Evolutionary conservation across 768 basidiomycete species (phyloP).

Genomic region (Boletus reticulatus): DNA sequence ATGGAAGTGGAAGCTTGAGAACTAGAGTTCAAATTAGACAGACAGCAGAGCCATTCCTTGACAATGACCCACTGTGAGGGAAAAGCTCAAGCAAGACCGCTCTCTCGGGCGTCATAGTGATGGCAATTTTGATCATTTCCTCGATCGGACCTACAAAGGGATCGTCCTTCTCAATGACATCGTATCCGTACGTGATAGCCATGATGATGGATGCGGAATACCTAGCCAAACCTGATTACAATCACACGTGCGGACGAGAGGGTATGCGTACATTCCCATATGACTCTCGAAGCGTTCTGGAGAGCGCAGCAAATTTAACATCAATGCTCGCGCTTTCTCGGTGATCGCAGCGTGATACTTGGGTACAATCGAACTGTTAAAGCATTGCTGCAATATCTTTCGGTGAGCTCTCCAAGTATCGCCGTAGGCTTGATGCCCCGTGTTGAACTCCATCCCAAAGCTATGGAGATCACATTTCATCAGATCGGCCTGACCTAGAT

Average conservation of each 20-base stretch:
- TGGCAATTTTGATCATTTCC: slow-evolving; percentile 5
- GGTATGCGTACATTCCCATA: slow-evolving; percentile 19
- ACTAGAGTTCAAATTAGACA: slow-evolving; percentile 9
- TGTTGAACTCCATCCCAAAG: slow-evolving; percentile 25
- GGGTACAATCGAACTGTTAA: slow-evolving; percentile 10
- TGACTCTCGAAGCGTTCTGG: slow-evolving; percentile 18
- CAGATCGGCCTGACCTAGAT: neutral
- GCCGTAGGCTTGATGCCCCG: slow-evolving; percentile 19
- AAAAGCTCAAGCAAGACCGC: slow-evolving; percentile 16
- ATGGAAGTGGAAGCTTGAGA: slow-evolving; percentile 17
- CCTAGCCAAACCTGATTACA: slow-evolving; percentile 2
- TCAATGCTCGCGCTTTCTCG: slow-evolving; percentile 1
- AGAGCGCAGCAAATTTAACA: slow-evolving; percentile 8
- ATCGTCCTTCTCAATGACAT: slow-evolving; percentile 18
- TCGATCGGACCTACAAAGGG: slow-evolving; percentile 14
- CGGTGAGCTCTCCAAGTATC: slow-evolving; percentile 16
- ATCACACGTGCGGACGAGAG: neutral
- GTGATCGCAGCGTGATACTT: slow-evolving; percentile 13
- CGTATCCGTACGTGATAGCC: slow-evolving; percentile 20
- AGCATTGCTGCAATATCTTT: slow-evolving; percentile 14
- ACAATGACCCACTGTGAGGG: slow-evolving; percentile 18
- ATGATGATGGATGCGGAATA: slow-evolving; percentile 20
- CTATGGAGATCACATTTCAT: slow-evolving; percentile 5
- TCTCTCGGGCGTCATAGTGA: slow-evolving; percentile 20
- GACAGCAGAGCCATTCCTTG: neutral